phyloP scores from a whole-genome alignment of 768 basidiomycete species.

The Lactarius pseudohatsudake region DNA sequence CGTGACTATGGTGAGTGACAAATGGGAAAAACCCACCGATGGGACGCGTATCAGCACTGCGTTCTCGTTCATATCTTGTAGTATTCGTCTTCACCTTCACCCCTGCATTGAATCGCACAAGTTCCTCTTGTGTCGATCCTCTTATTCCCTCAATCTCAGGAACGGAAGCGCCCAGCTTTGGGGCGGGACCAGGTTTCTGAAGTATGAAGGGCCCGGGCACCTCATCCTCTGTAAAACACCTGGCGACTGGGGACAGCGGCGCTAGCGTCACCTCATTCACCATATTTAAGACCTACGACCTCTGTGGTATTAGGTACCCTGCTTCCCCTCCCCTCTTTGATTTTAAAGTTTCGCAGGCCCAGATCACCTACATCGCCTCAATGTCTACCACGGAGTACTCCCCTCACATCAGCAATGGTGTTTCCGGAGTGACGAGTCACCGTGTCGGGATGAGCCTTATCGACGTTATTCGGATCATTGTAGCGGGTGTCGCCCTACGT shows the following conservation, averaged over 20 bases:
- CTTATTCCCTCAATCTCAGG: not conserved
- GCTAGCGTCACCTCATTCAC: not conserved
- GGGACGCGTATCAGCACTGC: too few relatives aligned
- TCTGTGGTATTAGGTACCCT: not conserved
- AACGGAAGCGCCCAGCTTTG: not conserved
- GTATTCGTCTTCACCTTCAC: not conserved
- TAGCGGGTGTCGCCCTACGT: not conserved
- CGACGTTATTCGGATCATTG: not conserved
- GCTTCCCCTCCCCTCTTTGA: not conserved
- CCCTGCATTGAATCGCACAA: not conserved
- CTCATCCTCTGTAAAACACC: too few relatives aligned
- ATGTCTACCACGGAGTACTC: not conserved
- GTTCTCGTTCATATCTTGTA: too few relatives aligned
- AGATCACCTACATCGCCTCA: not conserved
- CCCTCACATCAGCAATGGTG: not conserved
- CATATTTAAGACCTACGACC: not conserved
- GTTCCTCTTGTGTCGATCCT: not conserved
- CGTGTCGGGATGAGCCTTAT: not conserved
- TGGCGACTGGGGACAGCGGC: too few relatives aligned
- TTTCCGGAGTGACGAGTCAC: not conserved
- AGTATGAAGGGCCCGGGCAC: too few relatives aligned
- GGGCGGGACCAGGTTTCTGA: too few relatives aligned
- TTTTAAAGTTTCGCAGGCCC: not conserved
- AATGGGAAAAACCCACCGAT: too few relatives aligned
- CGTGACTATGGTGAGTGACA: too few relatives aligned